Evolutionary conservation across 2,329 filamentous ascomycete genomes (phyloP), one percentile per base, ranked within the genome.

Genomic region (Anisogramma anomala): DNA sequence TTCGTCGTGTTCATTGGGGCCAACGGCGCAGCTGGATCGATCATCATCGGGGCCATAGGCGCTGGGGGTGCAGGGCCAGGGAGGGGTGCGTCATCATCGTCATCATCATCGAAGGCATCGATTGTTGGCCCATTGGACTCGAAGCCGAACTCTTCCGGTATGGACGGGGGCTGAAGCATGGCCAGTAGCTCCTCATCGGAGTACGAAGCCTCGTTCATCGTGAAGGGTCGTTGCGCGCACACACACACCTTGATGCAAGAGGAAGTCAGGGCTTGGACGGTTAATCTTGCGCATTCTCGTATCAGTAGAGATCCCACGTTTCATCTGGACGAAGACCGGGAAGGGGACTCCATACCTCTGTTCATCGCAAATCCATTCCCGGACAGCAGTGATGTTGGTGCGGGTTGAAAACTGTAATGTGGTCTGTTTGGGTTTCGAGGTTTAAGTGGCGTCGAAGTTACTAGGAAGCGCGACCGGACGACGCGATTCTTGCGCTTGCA

Each of bases 151-250:
- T 41, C 31, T 1, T 44, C 34, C 4, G 34, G 41, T 10, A 33
- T 25, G 4, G 27, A 41, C n/a, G 36, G 26, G 3, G 41, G 45
- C 26, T 47, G 45, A 10, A 47, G 45, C n/a, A 47, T 22, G n/a
- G 45, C 38, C 15, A 44, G 26, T 3, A 47, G 18, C 18, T 47
- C 45, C 17, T 47, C 45, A 23, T 47, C 45, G 7, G 32, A 41
- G 23, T 38, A 28, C 31, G 41, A 34, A 9, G 18, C 7, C 11
- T 32, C 41, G 2, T 38, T 27, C 45, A 47, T 47, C 7, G 15
- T 37, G 34, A 20, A 26, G 32, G n/a, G 27, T 32, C 6, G 11
- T 11, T 7, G 7, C 20, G 30, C 32, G 32, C n/a, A n/a, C n/a
- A n/a, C n/a, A n/a, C n/a, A n/a, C n/a, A n/a, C n/a, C n/a, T n/a